phyloP scores from a whole-genome alignment of 2,329 filamentous ascomycete genomes.

The Periconia sp. region DNA sequence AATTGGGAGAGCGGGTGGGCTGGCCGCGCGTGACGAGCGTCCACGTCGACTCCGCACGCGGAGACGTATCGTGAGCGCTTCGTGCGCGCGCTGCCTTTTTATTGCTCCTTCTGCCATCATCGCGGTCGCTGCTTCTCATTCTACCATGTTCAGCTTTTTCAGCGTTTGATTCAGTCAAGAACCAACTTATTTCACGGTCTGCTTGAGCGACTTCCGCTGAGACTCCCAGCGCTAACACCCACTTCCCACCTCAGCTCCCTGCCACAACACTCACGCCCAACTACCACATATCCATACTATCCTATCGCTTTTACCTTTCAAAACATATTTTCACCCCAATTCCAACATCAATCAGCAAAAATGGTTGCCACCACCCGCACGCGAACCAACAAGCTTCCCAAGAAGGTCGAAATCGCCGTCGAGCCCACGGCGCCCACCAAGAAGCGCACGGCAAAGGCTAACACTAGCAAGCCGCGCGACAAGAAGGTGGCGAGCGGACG shows the following conservation, averaged over 20 bases:
- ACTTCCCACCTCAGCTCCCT: neutral
- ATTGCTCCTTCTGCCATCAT: too few relatives aligned
- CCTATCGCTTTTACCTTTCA: neutral
- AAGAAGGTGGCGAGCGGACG: conserved; percentile 44
- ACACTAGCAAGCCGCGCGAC: conserved; percentile 40
- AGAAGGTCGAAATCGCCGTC: conserved; percentile 28
- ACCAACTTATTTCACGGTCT: too few relatives aligned
- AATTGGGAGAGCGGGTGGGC: neutral
- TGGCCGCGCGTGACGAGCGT: conserved; percentile 1
- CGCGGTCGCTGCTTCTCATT: conserved; percentile 4
- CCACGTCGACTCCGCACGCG: conserved; percentile 9
- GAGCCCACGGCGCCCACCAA: conserved; percentile 54
- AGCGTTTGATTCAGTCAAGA: too few relatives aligned
- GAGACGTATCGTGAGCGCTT: neutral
- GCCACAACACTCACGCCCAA: neutral
- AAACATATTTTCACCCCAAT: conserved; percentile 1
- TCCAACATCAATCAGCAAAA: conserved; percentile 1
- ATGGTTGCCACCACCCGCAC: conserved; percentile 46
- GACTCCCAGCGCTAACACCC: neutral
- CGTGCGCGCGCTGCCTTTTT: conserved; percentile 10
- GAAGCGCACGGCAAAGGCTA: conserved; percentile 46
- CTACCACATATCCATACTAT: neutral
- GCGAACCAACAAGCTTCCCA: conserved; percentile 52
- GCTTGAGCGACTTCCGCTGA: too few relatives aligned
- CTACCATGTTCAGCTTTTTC: too few relatives aligned